These are phyloP conservation scores for Perilla frutescens DNA, from an alignment of 257 asterid species.

Conservation along the genomic window DNA sequence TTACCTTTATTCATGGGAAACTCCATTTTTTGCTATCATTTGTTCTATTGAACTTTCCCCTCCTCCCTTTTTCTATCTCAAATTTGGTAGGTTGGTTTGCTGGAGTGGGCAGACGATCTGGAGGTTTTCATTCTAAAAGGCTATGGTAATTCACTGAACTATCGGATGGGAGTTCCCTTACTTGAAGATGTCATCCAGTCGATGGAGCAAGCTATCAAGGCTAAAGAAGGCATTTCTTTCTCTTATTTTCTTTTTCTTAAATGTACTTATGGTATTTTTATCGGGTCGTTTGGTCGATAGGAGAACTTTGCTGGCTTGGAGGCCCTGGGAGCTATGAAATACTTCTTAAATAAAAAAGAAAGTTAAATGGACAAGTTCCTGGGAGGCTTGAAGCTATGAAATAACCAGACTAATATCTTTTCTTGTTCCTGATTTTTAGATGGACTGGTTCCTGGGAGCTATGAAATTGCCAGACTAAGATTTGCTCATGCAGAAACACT, in stretches of 20 bases:
- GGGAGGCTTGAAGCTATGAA: no score
- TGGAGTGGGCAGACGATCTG: slow-evolving; percentile 97
- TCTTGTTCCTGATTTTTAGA: slow-evolving; percentile 37
- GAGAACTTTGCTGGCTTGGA: slow-evolving; percentile 11
- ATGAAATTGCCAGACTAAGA: slow-evolving; percentile 83
- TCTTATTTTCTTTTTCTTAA: slow-evolving; percentile 16
- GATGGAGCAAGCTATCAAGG: slow-evolving; percentile 89
- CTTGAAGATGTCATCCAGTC: slow-evolving; percentile 88
- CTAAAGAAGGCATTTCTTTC: slow-evolving; percentile 64
- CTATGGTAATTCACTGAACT: slow-evolving; percentile 88
- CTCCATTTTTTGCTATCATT: slow-evolving; percentile 5
- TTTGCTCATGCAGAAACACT: slow-evolving; percentile 96
- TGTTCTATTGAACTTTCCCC: slow-evolving; percentile 29
- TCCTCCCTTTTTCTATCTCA: background rate
- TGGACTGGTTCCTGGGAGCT: slow-evolving; percentile 68
- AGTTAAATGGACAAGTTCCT: no score
- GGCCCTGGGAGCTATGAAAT: background rate
- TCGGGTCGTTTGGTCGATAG: background rate
- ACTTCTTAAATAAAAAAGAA: background rate
- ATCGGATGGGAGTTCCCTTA: slow-evolving; percentile 94
- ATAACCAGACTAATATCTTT: background rate
- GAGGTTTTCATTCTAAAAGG: slow-evolving; percentile 88
- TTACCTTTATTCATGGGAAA: slow-evolving; percentile 2
- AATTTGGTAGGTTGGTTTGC: slow-evolving; percentile 60
- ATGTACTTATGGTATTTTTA: background rate